Base-by-base conservation (phyloP, 805 yeast species). In the Barnettozyma populi region DNA sequence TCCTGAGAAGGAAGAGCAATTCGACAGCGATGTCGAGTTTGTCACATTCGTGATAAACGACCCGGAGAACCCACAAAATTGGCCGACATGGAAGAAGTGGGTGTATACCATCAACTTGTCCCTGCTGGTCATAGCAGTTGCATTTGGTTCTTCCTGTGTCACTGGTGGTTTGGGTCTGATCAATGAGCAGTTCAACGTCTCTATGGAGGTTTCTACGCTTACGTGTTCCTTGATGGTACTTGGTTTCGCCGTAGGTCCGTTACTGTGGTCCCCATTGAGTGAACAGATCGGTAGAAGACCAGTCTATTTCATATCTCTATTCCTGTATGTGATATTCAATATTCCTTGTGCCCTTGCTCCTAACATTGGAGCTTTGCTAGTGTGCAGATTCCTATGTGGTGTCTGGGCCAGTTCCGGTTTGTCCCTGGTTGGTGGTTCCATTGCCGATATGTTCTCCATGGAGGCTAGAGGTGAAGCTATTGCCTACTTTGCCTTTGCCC, bases 91-190 rank as follows among this genome's bases (percentile, higher is more conserved):
- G 53, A 46, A 64, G 20, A 78, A 80, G 61, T 82, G 90, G 87
- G 3, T 64, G 1, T 86, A 84, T 62, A 89, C 97, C 0, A 62
- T 84, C 27, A 53, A 82, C 9, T 70, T 87, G 21, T 81, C 96
- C 2, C 54, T 79, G 29, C 73, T 86, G 52, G 97, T 90, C 44
- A 82, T 90, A 48, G 78, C 89, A 59, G 96, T 92, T 27, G 97
- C 97, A 2, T 90, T 87, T 64, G 97, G 97, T 36, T 87, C 96
- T 4, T 85, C 97, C 2, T 85, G 92, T 62, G 84, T 88, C 57
- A 84, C 96, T 23, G 95, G 96, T 57, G 94, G 95, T 40, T 69
- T 90, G 43, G 76, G 74, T n/a, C 72, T 84, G 16, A 80, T 88
- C 51, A 69, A 72, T 51, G 83, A 83, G 13, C 74, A 80, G 57